Conservation (phyloP, 148 eudicot genomes). For the Chenopodium berlandieri region DNA sequence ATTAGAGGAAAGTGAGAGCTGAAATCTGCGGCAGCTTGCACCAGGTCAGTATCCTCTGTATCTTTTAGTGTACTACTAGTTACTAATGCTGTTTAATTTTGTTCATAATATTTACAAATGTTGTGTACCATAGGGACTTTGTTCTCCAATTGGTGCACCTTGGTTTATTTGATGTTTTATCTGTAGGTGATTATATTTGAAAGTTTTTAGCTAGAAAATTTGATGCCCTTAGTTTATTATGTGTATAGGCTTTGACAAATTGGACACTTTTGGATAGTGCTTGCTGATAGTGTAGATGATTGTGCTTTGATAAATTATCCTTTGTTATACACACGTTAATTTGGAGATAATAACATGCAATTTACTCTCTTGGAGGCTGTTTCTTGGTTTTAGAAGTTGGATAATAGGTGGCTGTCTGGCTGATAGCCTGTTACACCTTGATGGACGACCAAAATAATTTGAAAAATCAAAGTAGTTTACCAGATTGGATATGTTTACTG, state of each 20-base stretch:
- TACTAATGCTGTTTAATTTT: background rate
- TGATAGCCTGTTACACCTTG: background rate
- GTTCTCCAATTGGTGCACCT: background rate
- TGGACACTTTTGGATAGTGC: background rate
- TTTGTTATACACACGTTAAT: background rate
- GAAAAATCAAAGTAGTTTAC: background rate
- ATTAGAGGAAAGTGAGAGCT: slow-evolving; percentile 63
- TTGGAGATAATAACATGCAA: background rate
- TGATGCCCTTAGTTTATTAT: background rate
- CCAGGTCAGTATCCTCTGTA: slow-evolving; percentile 42
- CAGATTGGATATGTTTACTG: background rate
- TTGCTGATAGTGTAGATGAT: background rate
- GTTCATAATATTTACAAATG: too few relatives aligned
- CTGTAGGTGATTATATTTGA: background rate
- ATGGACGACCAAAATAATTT: background rate
- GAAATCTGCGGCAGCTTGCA: slow-evolving; percentile 67
- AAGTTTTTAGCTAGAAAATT: background rate
- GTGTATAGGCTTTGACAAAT: background rate
- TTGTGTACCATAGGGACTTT: too few relatives aligned
- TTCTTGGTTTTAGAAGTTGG: background rate
- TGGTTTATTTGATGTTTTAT: slow-evolving; percentile 1
- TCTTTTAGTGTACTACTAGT: background rate
- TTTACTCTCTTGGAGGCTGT: background rate
- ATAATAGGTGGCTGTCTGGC: background rate
- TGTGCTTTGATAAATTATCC: background rate